phyloP scores from a whole-genome alignment of 1,284 basidiomycete genomes.

The Peniophora sp. region DNA sequence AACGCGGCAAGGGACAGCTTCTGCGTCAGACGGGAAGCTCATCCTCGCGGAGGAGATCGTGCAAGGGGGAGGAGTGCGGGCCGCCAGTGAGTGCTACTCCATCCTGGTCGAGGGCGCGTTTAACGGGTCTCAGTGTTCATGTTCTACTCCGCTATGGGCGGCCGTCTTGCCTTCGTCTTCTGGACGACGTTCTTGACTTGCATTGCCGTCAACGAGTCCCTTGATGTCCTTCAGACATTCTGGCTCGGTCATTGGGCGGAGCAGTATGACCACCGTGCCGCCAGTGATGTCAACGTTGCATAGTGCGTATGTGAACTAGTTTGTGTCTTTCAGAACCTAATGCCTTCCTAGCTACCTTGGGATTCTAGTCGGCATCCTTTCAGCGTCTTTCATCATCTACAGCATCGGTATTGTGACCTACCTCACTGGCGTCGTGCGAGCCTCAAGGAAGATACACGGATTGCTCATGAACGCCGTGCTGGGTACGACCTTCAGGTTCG shows the following conservation, averaged over 20 bases:
- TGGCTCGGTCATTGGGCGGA: conserved; percentile 38
- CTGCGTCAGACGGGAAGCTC: conserved; percentile 33
- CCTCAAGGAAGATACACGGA: conserved; percentile 50
- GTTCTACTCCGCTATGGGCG: conserved; percentile 22
- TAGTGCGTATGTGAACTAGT: conserved; percentile 12
- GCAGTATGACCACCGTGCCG: conserved; percentile 28
- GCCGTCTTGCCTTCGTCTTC: conserved; percentile 20
- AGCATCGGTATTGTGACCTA: conserved; percentile 21
- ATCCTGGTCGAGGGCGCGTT: neutral
- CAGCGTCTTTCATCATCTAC: conserved; percentile 19
- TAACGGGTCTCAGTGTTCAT: conserved; percentile 17
- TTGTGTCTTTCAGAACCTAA: neutral
- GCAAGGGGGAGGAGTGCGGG: conserved; percentile 45
- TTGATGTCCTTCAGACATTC: conserved; percentile 27
- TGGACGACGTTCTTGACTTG: conserved; percentile 21
- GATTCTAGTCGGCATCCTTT: conserved; percentile 19
- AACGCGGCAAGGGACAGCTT: too few species aligned
- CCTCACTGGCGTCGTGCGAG: conserved; percentile 35
- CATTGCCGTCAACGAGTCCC: conserved; percentile 14
- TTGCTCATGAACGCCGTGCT: conserved; percentile 48
- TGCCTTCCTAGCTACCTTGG: conserved; percentile 23
- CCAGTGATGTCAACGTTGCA: conserved; percentile 19
- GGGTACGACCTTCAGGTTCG: conserved; percentile 46
- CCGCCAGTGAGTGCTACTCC: conserved; percentile 21
- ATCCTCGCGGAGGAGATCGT: conserved; percentile 54